Base-by-base conservation (phyloP, 78 protist genomes). In the Bigelowiella natans region DNA sequence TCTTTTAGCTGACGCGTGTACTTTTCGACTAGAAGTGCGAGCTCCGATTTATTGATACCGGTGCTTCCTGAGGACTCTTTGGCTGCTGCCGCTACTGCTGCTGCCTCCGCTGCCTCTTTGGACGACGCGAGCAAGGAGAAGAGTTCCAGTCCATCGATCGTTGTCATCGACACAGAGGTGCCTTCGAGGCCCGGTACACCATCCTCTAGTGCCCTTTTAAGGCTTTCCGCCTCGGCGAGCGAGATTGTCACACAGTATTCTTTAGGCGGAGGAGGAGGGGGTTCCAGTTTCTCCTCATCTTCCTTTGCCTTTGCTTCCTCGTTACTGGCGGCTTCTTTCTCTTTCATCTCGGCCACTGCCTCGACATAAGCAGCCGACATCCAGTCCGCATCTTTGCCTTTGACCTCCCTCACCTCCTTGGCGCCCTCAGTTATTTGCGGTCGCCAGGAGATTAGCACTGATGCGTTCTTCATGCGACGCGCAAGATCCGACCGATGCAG, bases 181-280 rank as follows among this genome's bases (percentile, higher is more conserved):
- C 73, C 73, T 51, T 7, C 18, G 73, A 51, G 73, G 7, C 73
- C 73, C 18, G 73, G 73, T 7, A 51, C 73, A 18, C 73, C 73
- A 18, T 51, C 86, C 29, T 94, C 94, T 3, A 94, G 36, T n/a
- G 39, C 39, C 36, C 92, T 36, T 31, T 94, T 92, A 30, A 95
- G 85, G 26, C 91, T 64, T 84, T 95, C 95, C 34, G 94, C 96
- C 89, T 95, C 96, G n/a, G 91, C 93, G 3, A 95, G 92, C 28
- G 94, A 84, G 39, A 95, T n/a, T 26, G 89, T 89, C 39, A 91
- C 93, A 36, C 26, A 38, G 88, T 82, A 36, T 1, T 85, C 36
- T 18, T 51, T 51, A 26, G 7, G 73, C 1, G 37, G 1, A 63
- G 40, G 39, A 26, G 7, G 73, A 2, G 37, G 1, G 73, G 40